These are phyloP conservation scores for Alisma plantagoaquatica DNA, from an alignment of 106 monocot species.

Conservation along the genomic window DNA sequence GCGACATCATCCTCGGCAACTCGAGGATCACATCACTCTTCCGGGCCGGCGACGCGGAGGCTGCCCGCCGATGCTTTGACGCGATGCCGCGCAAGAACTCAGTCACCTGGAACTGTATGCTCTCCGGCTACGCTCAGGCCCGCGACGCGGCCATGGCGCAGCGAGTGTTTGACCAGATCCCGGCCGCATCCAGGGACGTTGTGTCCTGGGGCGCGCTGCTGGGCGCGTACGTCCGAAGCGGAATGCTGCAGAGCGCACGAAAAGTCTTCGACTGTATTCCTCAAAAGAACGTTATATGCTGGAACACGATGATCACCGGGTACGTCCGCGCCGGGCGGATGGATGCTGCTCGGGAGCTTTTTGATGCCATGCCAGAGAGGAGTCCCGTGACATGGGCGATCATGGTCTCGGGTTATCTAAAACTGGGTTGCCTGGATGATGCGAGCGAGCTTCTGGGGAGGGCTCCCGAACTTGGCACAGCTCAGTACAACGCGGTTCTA, in stretches of 20 bases:
- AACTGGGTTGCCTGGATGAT: constrained; percentile 39
- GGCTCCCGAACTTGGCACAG: constrained; percentile 21
- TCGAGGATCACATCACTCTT: constrained; percentile 61
- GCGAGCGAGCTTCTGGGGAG: constrained; percentile 33
- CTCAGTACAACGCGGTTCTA: constrained; percentile 17
- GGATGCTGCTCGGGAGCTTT: constrained; percentile 38
- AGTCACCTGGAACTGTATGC: constrained; percentile 78
- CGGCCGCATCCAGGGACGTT: constrained; percentile 44
- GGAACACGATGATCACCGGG: constrained; percentile 61
- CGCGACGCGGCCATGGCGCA: constrained; percentile 30
- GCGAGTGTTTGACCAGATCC: constrained; percentile 21
- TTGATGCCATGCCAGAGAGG: constrained; percentile 52
- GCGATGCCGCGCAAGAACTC: constrained; percentile 19
- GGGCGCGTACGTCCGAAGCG: too few relatives aligned
- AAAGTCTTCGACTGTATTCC: too few relatives aligned
- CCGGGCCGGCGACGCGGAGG: constrained; percentile 23
- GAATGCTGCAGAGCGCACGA: too few relatives aligned
- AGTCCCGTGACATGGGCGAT: constrained; percentile 85
- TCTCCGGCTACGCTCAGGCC: constrained; percentile 25
- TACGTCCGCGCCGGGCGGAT: constrained; percentile 25
- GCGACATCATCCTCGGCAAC: constrained; percentile 34
- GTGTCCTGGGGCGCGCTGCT: constrained; percentile 37
- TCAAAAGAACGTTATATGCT: constrained; percentile 30
- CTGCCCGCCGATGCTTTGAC: constrained; percentile 37
- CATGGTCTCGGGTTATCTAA: constrained; percentile 49